Conservation (phyloP, 768 basidiomycete genomes). For the Termitomyces sp. region DNA sequence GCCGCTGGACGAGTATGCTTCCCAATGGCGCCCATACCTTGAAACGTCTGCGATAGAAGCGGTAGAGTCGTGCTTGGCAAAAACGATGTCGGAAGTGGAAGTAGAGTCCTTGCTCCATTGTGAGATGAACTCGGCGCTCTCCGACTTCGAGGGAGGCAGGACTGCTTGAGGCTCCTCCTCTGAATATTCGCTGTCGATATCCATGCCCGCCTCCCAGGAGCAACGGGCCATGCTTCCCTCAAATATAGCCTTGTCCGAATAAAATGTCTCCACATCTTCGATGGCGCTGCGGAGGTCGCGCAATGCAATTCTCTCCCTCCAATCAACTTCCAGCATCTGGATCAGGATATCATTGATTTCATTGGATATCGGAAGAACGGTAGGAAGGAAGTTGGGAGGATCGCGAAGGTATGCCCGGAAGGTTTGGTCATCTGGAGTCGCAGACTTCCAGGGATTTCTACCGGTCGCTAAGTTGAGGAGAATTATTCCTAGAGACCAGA, state of each 20-base stretch:
- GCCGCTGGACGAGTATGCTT: slow-evolving; percentile 39
- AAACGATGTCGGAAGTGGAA: slow-evolving; percentile 42
- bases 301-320: slow-evolving; percentile 49
- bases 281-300: slow-evolving; percentile 53
- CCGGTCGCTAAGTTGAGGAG: slow-evolving; percentile 94
- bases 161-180: slow-evolving; percentile 33
- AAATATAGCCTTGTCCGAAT: slow-evolving; percentile 70
- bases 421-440: slow-evolving; percentile 77
- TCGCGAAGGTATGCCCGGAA: slow-evolving; percentile 85
- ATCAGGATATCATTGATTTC: slow-evolving; percentile 72
- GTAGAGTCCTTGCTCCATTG: slow-evolving; percentile 57
- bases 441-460: slow-evolving; percentile 97
- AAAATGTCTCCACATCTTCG: slow-evolving; percentile 58
- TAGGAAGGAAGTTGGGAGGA: slow-evolving; percentile 72
- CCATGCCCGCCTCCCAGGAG: slow-evolving; percentile 73
- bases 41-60: slow-evolving; percentile 24
- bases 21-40: slow-evolving; percentile 37
- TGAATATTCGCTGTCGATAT: slow-evolving; percentile 59
- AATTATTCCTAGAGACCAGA: slow-evolving; percentile 97
- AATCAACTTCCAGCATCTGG: slow-evolving; percentile 71
- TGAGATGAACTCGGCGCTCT: slow-evolving; percentile 37
- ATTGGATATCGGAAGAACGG: slow-evolving; percentile 76
- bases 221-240: slow-evolving; percentile 81
- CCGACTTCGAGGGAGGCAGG: slow-evolving; percentile 30
- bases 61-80: slow-evolving; percentile 30